phyloP scores from a whole-genome alignment of 176 grass and related monocot species.

The Carex myosuroides region DNA sequence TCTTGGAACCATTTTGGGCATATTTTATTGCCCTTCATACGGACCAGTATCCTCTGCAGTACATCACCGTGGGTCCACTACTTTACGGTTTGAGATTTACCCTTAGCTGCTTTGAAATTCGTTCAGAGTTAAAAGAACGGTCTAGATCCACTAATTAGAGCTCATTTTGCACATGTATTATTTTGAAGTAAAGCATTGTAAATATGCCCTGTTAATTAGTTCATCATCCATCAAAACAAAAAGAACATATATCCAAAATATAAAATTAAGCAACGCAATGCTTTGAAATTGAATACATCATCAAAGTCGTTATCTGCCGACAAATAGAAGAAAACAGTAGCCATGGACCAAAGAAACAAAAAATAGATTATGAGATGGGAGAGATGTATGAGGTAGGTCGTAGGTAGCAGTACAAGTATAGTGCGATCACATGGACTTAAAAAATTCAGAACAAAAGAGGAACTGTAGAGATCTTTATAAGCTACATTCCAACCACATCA shows the following conservation, averaged over 20 bases:
- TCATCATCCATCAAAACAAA: not conserved
- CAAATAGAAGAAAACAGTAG: not conserved
- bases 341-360: not conserved
- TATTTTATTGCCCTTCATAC: not conserved
- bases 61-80: too few relatives aligned
- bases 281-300: not conserved
- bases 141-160: too few relatives aligned
- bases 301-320: not conserved
- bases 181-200: too few relatives aligned
- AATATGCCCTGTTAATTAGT: not conserved
- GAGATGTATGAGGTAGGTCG: not conserved
- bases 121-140: too few relatives aligned
- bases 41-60: too few relatives aligned
- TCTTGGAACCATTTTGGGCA: not conserved
- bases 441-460: not conserved
- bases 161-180: too few relatives aligned
- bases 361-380: not conserved
- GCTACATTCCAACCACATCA: not conserved
- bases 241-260: not conserved
- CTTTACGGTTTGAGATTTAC: too few relatives aligned
- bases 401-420: constrained; percentile 17
- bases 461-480: constrained; percentile 6
- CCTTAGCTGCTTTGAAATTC: too few relatives aligned
- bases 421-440: constrained; percentile 3
- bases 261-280: not conserved